Conservation (phyloP, 495 filamentous ascomycete species). For the Jackrogersella minutella region DNA sequence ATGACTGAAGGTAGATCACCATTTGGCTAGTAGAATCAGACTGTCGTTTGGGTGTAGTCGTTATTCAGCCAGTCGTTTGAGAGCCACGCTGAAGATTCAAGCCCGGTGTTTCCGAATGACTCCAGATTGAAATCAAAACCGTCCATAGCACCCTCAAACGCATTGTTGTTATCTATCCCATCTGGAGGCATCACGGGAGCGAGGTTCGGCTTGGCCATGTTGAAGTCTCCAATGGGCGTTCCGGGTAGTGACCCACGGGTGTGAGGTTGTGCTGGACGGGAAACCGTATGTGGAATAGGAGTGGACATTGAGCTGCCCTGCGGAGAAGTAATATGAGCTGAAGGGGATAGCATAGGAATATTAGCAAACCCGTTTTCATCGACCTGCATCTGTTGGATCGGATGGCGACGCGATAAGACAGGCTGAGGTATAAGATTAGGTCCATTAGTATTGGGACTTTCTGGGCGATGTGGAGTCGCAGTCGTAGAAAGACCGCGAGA, state of each 20-base stretch:
- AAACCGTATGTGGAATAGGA: conserved; percentile 28
- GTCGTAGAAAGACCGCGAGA: conserved; percentile 44
- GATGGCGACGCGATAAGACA: conserved; percentile 30
- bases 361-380: conserved; percentile 41
- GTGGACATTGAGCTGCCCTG: conserved; percentile 37
- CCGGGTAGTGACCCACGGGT: conserved; percentile 36
- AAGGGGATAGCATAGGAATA: conserved; percentile 37
- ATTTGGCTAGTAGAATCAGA: conserved; percentile 19
- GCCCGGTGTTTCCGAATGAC: conserved; percentile 44
- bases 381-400: conserved; percentile 39
- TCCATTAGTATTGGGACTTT: conserved; percentile 31
- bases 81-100: conserved; percentile 43
- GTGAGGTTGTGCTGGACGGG: conserved; percentile 29
- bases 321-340: conserved; percentile 39
- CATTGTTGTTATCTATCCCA: conserved; percentile 46
- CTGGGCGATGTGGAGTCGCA: conserved; percentile 18
- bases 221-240: conserved; percentile 36
- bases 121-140: conserved; percentile 47
- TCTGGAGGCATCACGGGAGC: conserved; percentile 39
- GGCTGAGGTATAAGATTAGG: conserved; percentile 31
- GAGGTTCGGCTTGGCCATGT: conserved; percentile 33
- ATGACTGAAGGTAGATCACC: background rate
- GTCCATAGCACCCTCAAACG: conserved; percentile 50
- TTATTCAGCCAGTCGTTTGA: conserved; percentile 45
- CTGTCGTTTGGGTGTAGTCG: conserved; percentile 42